These are phyloP conservation scores for Typha latifolia DNA, from an alignment of 176 grass and related monocot genomes.

Conservation along the genomic window DNA sequence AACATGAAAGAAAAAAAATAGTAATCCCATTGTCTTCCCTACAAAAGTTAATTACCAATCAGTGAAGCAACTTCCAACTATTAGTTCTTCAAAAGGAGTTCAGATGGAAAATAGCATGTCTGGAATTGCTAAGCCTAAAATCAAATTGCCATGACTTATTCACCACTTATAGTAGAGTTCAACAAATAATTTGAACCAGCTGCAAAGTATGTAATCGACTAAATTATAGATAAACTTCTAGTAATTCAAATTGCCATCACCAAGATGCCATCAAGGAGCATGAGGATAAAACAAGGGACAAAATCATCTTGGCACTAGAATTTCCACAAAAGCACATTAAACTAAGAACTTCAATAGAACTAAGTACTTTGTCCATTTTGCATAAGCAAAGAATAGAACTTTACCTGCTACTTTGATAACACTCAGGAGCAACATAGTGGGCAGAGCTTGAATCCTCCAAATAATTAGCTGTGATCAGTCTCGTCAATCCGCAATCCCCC, in stretches of 20 bases:
- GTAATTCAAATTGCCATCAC: not conserved
- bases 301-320: not conserved
- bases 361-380: not conserved
- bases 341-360: not conserved
- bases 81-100: not conserved
- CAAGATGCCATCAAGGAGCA: no score
- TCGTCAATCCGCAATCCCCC: constrained; percentile 57
- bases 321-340: not conserved
- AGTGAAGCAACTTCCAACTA: no score
- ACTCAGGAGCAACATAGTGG: constrained; percentile 68
- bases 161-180: not conserved
- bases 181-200: not conserved
- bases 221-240: not conserved
- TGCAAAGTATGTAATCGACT: not conserved
- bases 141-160: not conserved
- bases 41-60: no score
- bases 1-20: not conserved
- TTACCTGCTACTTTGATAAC: constrained; percentile 79
- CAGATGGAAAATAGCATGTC: not conserved
- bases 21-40: no score
- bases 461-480: constrained; percentile 31
- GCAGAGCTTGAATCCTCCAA: constrained; percentile 14
- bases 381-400: constrained; percentile 8
- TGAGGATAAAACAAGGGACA: no score
- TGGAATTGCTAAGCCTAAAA: not conserved